Conservation (phyloP, 2,329 filamentous ascomycete genomes). For the Nakataea oryzae region DNA sequence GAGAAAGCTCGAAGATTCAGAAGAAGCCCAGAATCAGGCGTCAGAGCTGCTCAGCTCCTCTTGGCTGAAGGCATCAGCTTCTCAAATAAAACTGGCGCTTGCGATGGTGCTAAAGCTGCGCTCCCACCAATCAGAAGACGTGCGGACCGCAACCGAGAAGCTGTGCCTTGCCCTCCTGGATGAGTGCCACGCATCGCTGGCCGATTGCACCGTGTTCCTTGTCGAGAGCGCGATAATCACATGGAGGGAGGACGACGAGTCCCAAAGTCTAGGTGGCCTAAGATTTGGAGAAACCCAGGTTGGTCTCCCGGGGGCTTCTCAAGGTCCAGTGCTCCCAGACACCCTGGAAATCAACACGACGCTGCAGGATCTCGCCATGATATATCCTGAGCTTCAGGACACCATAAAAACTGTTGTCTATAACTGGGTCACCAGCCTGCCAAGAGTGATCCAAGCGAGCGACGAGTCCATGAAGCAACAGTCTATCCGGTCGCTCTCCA, state of each 20-base stretch:
- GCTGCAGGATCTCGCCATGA: slow-evolving; percentile 41
- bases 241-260: slow-evolving; percentile 31
- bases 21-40: slow-evolving; percentile 12
- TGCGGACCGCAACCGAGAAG: slow-evolving; percentile 55
- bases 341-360: slow-evolving; percentile 15
- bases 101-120: slow-evolving; percentile 67
- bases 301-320: slow-evolving; percentile 23
- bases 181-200: slow-evolving; percentile 65
- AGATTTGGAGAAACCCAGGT: not conserved
- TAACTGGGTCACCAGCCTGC: slow-evolving; percentile 71
- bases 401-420: slow-evolving; percentile 59
- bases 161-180: slow-evolving; percentile 69
- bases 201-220: slow-evolving; percentile 58
- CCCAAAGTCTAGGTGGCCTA: not conserved
- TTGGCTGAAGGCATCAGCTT: slow-evolving; percentile 73
- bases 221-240: slow-evolving; percentile 75
- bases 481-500: slow-evolving; percentile 66
- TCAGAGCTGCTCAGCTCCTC: slow-evolving; percentile 30
- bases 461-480: slow-evolving; percentile 70
- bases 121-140: slow-evolving; percentile 56
- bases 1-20: slow-evolving; percentile 9
- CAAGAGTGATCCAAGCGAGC: slow-evolving; percentile 71
- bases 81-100: slow-evolving; percentile 76
- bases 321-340: slow-evolving; percentile 35
- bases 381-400: slow-evolving; percentile 42